Conservation (phyloP, 2,329 filamentous ascomycete species). For the Dactylellina sp. region DNA sequence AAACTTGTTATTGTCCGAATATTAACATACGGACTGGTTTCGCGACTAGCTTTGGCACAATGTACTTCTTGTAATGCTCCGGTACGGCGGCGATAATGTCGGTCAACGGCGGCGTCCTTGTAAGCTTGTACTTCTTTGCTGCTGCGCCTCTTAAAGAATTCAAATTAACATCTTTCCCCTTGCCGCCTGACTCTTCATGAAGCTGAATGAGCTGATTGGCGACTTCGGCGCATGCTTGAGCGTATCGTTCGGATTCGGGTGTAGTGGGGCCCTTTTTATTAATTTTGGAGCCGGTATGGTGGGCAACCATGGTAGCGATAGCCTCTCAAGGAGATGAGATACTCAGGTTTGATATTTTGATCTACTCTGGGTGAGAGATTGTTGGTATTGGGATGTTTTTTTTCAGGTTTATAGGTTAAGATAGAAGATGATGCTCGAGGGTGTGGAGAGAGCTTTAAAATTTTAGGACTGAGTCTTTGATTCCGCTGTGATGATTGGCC, state of each 20-base stretch:
- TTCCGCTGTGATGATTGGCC: too few species aligned
- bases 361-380: too few species aligned
- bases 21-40: constrained; percentile 83
- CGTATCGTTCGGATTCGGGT: constrained; percentile 92
- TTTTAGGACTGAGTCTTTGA: too few species aligned
- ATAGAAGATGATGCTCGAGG: too few species aligned
- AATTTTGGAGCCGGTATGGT: constrained; percentile 62
- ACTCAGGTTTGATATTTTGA: too few species aligned
- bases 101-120: constrained; percentile 87
- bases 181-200: constrained; percentile 81
- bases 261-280: constrained; percentile 78
- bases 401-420: too few species aligned
- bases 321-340: too few species aligned
- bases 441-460: too few species aligned
- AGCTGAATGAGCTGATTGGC: constrained; percentile 94
- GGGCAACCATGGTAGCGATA: constrained; percentile 60
- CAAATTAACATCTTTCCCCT: constrained; percentile 88
- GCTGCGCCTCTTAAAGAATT: constrained; percentile 88
- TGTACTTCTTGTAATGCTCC: constrained; percentile 99
- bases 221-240: constrained; percentile 95
- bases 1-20: too few species aligned
- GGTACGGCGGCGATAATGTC: constrained; percentile 98
- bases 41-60: constrained; percentile 92
- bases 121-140: constrained; percentile 90
- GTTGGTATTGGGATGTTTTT: too few species aligned